Conservation (phyloP, 192 early-diverging fungal species). For the Coemansia interrupta region DNA sequence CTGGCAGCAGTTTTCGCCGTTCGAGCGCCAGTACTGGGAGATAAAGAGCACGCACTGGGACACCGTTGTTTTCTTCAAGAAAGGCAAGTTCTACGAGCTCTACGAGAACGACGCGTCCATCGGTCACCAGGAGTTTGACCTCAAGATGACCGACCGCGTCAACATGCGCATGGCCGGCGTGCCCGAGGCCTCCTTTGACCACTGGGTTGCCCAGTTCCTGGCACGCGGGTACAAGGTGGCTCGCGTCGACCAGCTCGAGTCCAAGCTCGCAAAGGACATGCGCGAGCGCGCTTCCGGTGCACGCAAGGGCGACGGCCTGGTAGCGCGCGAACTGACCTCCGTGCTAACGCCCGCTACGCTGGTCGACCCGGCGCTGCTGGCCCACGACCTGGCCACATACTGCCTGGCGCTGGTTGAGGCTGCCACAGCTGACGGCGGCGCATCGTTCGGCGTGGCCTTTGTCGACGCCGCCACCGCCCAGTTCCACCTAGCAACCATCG, state of each 20-base stretch:
- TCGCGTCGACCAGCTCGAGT: constrained; percentile 97
- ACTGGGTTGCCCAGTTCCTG: constrained; percentile 94
- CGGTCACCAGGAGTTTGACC: constrained; percentile 92
- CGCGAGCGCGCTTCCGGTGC: constrained; percentile 59
- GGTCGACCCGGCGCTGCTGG: constrained; percentile 81
- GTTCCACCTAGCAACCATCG: constrained; percentile 71
- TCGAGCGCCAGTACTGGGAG: constrained; percentile 99
- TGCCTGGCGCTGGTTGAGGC: constrained; percentile 90
- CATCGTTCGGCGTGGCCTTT: constrained; percentile 79
- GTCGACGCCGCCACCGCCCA: constrained; percentile 94
- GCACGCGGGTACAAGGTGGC: constrained; percentile 95
- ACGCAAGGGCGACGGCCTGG: constrained; percentile 69
- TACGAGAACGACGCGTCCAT: constrained; percentile 98
- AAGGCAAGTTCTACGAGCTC: constrained; percentile 98
- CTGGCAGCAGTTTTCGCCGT: constrained; percentile 85
- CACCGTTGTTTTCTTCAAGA: constrained; percentile 97
- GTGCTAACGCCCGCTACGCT: constrained; percentile 90
- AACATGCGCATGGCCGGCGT: constrained; percentile 99
- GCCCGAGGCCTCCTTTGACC: constrained; percentile 88
- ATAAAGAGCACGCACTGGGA: constrained; percentile 94
- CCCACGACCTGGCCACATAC: constrained; percentile 87
- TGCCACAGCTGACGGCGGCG: constrained; percentile 16
- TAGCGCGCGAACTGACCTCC: constrained; percentile 77
- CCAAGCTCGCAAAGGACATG: constrained; percentile 88
- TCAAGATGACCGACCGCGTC: constrained; percentile 91